Conservation (phyloP, 75 land plant genomes). For the Pinus albicaulis region DNA sequence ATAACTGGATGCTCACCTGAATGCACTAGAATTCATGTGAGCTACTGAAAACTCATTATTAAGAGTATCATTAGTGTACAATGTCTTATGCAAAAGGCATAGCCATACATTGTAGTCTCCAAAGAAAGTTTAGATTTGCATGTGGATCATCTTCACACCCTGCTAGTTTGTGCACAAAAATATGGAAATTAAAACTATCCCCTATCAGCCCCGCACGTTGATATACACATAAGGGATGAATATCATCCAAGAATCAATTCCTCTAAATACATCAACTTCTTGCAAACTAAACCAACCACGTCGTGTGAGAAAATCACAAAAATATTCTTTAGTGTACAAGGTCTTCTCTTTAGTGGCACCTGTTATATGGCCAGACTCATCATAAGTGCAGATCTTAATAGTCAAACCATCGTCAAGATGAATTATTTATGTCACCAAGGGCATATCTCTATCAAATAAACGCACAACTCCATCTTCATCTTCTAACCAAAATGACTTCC, state of each 20-base stretch:
- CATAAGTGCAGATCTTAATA: too few relatives aligned
- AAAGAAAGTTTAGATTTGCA: neutral
- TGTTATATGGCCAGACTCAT: constrained; percentile 50
- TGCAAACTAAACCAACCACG: too few relatives aligned
- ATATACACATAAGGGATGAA: too few relatives aligned
- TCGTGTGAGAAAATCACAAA: too few relatives aligned
- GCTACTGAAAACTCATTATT: neutral
- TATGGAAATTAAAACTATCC: too few relatives aligned
- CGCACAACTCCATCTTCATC: too few relatives aligned
- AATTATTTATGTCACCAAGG: constrained; percentile 73
- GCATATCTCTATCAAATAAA: constrained; percentile 96
- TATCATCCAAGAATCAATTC: constrained; percentile 64
- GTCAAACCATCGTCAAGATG: constrained; percentile 81
- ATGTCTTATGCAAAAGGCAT: too few relatives aligned
- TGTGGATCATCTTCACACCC: too few relatives aligned
- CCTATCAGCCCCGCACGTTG: constrained; percentile 31
- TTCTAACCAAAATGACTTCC: constrained; percentile 93
- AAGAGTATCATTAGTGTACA: too few relatives aligned
- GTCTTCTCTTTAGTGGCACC: constrained; percentile 77
- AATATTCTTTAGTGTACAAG: constrained; percentile 83
- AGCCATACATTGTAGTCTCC: neutral
- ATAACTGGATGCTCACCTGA: neutral
- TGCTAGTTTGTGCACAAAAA: too few relatives aligned
- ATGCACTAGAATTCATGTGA: neutral
- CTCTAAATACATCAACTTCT: too few relatives aligned